A percentile compares a stretch with the other conserved stretches of the same genome.
phyloP scores from a whole-genome alignment of 2,329 filamentous ascomycete genomes.

The Whalleya microplaca region DNA sequence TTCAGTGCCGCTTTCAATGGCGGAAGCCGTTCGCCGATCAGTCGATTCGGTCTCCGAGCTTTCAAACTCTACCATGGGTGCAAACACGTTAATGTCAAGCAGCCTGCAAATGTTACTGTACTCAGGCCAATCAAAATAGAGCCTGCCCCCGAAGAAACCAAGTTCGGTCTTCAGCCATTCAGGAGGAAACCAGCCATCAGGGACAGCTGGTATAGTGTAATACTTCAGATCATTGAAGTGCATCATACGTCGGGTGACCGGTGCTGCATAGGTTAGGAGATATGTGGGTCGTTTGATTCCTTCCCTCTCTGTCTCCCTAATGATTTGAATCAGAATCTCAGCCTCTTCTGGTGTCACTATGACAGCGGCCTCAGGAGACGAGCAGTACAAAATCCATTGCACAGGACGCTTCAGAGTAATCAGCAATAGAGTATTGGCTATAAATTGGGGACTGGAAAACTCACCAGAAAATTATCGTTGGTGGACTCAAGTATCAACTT shows the following conservation, averaged over 20 bases:
- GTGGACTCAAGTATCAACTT: slow-evolving; percentile 28
- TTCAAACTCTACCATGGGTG: slow-evolving; percentile 19
- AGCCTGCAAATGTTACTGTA: slow-evolving; percentile 40
- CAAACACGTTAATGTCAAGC: slow-evolving; percentile 35
- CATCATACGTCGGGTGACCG: slow-evolving; percentile 63
- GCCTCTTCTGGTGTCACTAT: slow-evolving; percentile 67
- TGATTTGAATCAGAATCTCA: slow-evolving; percentile 53
- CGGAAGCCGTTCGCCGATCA: slow-evolving; percentile 6
- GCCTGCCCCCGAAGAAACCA: slow-evolving; percentile 61
- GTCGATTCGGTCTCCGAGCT: slow-evolving; percentile 18
- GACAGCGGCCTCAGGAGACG: slow-evolving; percentile 49
- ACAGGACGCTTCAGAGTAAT: slow-evolving; percentile 47
- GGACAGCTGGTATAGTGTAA: slow-evolving; percentile 54
- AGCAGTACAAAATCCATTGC: slow-evolving; percentile 64
- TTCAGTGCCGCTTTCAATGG: slow-evolving; percentile 1
- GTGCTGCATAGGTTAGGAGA: slow-evolving; percentile 61
- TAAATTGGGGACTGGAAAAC: slow-evolving; percentile 2
- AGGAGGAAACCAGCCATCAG: slow-evolving; percentile 46
- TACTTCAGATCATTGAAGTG: slow-evolving; percentile 59
- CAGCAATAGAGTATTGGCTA: slow-evolving; percentile 24
- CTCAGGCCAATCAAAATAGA: slow-evolving; percentile 62
- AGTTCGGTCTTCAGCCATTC: slow-evolving; percentile 60
- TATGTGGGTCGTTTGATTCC: slow-evolving; percentile 37
- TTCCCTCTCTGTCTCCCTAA: slow-evolving; percentile 33
- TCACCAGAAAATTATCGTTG: slow-evolving; percentile 42